phyloP scores from a whole-genome alignment of 1,284 basidiomycete genomes.

The Sanghuangporus weigelae region DNA sequence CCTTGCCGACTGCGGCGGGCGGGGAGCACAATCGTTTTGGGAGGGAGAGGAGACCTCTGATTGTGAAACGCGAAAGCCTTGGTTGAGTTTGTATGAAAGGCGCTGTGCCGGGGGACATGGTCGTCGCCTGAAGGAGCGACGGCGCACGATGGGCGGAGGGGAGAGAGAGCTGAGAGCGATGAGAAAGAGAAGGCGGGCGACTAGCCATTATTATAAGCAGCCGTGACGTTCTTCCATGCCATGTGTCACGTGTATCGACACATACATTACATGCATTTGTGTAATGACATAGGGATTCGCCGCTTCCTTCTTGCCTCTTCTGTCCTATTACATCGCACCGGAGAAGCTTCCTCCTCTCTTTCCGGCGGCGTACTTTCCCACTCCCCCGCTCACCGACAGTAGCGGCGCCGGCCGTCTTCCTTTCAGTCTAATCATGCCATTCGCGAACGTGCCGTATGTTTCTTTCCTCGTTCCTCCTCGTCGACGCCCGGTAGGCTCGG shows the following conservation, averaged over 20 bases:
- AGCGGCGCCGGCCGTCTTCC: no score
- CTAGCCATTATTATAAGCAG: neutral
- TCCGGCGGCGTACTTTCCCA: no score
- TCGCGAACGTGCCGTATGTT: no score
- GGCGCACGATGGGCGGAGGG: neutral
- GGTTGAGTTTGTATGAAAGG: constrained; percentile 33
- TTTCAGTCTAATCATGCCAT: no score
- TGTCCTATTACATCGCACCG: no score
- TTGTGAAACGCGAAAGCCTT: constrained; percentile 39
- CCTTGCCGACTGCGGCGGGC: constrained; percentile 59
- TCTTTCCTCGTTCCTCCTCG: no score
- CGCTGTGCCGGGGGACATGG: neutral
- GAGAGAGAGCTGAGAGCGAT: neutral
- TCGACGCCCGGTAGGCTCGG: no score
- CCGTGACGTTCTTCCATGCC: no score
- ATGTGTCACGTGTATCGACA: no score
- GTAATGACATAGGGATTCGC: neutral
- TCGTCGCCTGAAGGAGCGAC: neutral
- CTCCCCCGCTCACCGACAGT: no score
- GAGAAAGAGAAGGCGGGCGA: neutral
- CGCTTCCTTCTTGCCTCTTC: neutral
- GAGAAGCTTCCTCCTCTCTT: no score
- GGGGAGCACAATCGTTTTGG: constrained; percentile 66
- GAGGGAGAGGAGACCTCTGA: constrained; percentile 42
- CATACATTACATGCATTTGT: no score